Percentiles rank a stretch among this genome's conserved stretches.
Evolutionary conservation across 169 alveolate genomes (phyloP).

Genomic region (Toxoplasma gondii): DNA sequence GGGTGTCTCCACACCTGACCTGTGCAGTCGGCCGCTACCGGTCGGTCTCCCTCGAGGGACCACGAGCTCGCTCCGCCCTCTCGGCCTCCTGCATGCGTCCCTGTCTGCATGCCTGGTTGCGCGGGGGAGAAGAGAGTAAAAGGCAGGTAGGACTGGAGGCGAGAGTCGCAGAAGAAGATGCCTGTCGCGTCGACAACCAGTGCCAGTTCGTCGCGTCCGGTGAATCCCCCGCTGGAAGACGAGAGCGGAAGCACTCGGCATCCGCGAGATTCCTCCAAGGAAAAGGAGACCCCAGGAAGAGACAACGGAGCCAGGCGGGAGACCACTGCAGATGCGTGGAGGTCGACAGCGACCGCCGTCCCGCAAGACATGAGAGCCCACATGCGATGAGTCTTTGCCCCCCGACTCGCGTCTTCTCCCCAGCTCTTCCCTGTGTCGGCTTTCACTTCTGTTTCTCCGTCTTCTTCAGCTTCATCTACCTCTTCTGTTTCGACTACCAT

Average conservation of each 20-base stretch:
- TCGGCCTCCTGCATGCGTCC: too few species aligned
- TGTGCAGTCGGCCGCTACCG: neutral
- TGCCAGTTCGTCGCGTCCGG: neutral
- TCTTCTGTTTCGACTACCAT: neutral
- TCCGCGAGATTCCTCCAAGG: neutral
- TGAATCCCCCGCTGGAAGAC: neutral
- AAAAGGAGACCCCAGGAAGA: neutral
- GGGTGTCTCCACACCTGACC: neutral
- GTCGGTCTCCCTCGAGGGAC: neutral
- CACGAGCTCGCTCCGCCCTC: too few species aligned
- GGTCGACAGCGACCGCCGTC: neutral
- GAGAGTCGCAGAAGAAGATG: neutral
- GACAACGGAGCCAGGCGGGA: neutral
- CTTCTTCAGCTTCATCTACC: neutral
- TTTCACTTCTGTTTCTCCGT: neutral
- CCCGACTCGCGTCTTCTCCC: neutral
- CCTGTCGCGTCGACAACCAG: neutral
- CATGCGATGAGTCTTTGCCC: neutral
- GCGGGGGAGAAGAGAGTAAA: neutral
- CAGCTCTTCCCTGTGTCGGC: neutral
- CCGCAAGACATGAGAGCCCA: constrained; percentile 5
- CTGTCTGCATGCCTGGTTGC: neutral
- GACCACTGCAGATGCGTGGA: neutral
- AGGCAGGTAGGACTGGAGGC: neutral
- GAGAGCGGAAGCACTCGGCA: neutral